A percentile compares a stretch with the other conserved stretches of the same genome.
Conservation (phyloP, 2,329 filamentous ascomycete genomes). For the Amauroascus verrucosus region DNA sequence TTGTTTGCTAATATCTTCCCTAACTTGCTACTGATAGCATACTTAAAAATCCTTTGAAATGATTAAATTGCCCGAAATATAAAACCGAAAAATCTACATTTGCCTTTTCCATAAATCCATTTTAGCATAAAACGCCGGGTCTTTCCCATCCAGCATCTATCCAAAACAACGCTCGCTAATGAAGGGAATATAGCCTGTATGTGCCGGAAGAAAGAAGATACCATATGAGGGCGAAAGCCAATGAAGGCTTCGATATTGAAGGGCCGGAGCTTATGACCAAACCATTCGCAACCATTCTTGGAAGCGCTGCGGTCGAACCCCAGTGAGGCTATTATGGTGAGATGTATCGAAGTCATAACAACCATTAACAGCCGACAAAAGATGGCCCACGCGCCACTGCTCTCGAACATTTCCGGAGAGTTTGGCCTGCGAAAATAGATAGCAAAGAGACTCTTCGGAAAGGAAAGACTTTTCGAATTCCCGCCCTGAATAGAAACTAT, state of each 20-base stretch:
- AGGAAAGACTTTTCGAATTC: slow-evolving; percentile 21
- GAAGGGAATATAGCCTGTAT: not conserved
- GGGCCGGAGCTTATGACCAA: slow-evolving; percentile 29
- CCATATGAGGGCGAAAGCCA: not conserved
- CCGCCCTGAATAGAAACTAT: slow-evolving; percentile 13
- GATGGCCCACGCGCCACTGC: slow-evolving; percentile 43
- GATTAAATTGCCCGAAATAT: not conserved
- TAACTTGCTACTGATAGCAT: too few species aligned
- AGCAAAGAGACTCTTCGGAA: slow-evolving; percentile 20
- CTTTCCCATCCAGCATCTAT: too few species aligned
- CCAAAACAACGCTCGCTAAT: too few species aligned
- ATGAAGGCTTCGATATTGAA: not conserved
- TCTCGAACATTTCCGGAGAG: slow-evolving; percentile 28
- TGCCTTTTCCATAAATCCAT: not conserved
- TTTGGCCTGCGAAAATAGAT: slow-evolving; percentile 16
- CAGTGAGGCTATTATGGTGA: slow-evolving; percentile 48
- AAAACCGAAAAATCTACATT: not conserved
- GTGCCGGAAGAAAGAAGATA: not conserved
- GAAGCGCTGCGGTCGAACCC: slow-evolving; percentile 43
- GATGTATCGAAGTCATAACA: slow-evolving; percentile 54
- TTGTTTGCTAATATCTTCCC: too few species aligned
- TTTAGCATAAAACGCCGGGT: too few species aligned
- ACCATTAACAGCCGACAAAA: slow-evolving; percentile 58
- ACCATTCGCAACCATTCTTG: slow-evolving; percentile 45
- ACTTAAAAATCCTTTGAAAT: too few species aligned